Evolutionary conservation across 1,284 basidiomycete genomes (phyloP).

Genomic region (Ganoderma resinaceum): DNA sequence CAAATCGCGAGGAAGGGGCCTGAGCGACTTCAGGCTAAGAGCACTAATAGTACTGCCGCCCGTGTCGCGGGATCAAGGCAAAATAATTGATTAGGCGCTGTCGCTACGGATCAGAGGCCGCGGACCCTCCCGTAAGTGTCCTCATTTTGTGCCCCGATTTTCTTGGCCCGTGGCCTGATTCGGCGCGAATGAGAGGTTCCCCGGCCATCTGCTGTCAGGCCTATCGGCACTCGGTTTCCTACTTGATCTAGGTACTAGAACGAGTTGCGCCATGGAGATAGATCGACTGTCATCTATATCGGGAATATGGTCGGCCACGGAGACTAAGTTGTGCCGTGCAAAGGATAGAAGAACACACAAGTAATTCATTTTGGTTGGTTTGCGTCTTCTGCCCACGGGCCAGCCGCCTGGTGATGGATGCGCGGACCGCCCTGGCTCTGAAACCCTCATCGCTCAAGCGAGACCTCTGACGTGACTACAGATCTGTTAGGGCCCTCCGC

Average conservation of each 20-base stretch:
- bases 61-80: background rate
- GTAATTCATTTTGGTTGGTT: background rate
- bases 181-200: background rate
- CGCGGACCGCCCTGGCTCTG: background rate
- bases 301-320: too few relatives aligned
- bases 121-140: background rate
- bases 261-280: too few relatives aligned
- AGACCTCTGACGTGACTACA: background rate
- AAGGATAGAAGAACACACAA: background rate
- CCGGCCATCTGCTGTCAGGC: background rate
- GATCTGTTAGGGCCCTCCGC: slow-evolving; percentile 4
- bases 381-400: background rate
- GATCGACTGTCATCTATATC: too few relatives aligned
- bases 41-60: background rate
- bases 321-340: background rate
- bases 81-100: background rate
- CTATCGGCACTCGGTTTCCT: background rate
- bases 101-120: background rate
- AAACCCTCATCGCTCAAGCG: background rate
- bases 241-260: background rate
- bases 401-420: background rate
- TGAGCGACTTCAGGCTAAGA: background rate
- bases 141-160: background rate
- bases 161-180: background rate
- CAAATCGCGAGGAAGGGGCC: background rate